Conservation (phyloP, 495 filamentous ascomycete species). For the Neurospora sp. region DNA sequence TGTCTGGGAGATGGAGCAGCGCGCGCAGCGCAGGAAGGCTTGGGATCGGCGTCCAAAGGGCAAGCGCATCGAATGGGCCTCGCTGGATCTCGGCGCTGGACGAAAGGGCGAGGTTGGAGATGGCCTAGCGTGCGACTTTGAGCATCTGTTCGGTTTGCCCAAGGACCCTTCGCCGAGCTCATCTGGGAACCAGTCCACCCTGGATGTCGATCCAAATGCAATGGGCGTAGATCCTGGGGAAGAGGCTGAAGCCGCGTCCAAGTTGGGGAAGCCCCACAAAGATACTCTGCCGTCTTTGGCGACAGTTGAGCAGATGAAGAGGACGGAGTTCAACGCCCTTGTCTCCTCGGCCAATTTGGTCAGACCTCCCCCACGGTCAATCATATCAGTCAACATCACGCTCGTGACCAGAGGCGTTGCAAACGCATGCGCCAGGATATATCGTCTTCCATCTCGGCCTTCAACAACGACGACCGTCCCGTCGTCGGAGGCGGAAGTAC, state of each 20-base stretch:
- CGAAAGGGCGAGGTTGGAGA: constrained; percentile 75
- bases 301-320: constrained; percentile 20
- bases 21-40: constrained; percentile 45
- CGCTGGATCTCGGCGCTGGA: constrained; percentile 60
- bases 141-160: constrained; percentile 40
- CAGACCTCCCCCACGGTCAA: constrained; percentile 11
- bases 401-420: constrained; percentile 31
- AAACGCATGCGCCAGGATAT: constrained; percentile 33
- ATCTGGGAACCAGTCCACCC: constrained; percentile 3
- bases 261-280: constrained; percentile 1
- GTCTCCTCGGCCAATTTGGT: constrained; percentile 2
- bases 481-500: constrained; percentile 30
- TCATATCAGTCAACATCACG: constrained; percentile 25
- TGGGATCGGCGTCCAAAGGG: constrained; percentile 80
- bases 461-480: background rate
- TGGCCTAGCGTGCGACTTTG: constrained; percentile 87
- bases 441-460: constrained; percentile 29
- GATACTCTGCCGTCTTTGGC: background rate
- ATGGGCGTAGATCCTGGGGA: constrained; percentile 15
- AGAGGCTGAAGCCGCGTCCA: background rate
- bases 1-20: constrained; percentile 61
- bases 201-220: constrained; percentile 9
- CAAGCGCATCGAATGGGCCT: constrained; percentile 66
- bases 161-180: constrained; percentile 9
- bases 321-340: constrained; percentile 17